Evolutionary conservation across 352 stramenopile species (phyloP), one percentile per base, ranked within the genome.

Genomic region (Phytophthora lateralis): DNA sequence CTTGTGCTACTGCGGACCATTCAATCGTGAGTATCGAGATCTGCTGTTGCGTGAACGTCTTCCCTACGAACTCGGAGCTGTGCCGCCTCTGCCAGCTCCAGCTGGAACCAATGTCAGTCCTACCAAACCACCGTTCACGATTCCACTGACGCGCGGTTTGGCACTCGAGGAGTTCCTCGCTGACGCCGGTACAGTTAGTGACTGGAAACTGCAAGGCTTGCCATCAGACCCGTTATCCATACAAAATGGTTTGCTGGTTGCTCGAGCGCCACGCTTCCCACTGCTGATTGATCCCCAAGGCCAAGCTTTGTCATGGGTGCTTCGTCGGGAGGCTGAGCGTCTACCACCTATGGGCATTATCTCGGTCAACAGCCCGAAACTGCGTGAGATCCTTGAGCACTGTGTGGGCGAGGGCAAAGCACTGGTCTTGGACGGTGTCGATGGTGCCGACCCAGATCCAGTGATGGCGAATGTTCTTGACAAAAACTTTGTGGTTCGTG

Each of bases 211-310:
- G 38, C 81, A 95, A 43, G 89, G 90, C 2, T 71, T 98, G 8
- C 89, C 91, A 21, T 87, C 86, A 0, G 91, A 98, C 55, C 71
- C 85, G 6, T 67, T 97, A 0, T 97, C 89, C 0, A 96, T 96
- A 49, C 88, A 98, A 61, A 98, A 98, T 56, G 91, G 89, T 8
- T 86, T 97, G 47, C 62, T 98, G 5, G 88, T 97, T 7, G 91
- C 86, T 5, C 55, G 83, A 66, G 87, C 76, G 8, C 77, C 73
- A 5, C 75, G 89, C 7, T 97, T 86, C 44, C 90, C 90, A 6
- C 63, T 98, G 11, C 70, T 98, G 14, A 95, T 97, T 34, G 90
- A 98, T 49, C 91, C 91, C 15, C 91, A 98, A 58, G 91, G 90
- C 2, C 88, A 98, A 76, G 91, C 87, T 3, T 47, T 97, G 5